Conservation (phyloP, 371 early-diverging fungal species). For the Circinella minor region DNA sequence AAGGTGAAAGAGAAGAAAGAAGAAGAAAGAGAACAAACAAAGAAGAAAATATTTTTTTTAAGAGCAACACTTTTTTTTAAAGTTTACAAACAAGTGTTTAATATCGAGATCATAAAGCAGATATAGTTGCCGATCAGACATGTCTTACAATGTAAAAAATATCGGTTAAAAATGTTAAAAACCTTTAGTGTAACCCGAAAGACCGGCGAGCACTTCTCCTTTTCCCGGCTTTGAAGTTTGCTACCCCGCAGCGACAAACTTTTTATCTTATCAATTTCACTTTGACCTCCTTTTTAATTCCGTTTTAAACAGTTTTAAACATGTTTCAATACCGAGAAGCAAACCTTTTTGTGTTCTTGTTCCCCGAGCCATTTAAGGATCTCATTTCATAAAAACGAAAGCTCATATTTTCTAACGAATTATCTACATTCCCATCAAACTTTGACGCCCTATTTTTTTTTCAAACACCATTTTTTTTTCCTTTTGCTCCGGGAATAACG, state of each 20-base stretch:
- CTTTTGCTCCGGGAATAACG: too few relatives aligned
- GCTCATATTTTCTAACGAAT: too few relatives aligned
- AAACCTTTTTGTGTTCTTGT: background rate
- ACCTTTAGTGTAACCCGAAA: slow-evolving; percentile 3
- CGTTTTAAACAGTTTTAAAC: slow-evolving; percentile 2
- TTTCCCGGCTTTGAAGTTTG: too few relatives aligned
- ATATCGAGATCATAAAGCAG: slow-evolving; percentile 17
- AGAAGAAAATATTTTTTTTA: slow-evolving; percentile 13
- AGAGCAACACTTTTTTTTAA: background rate
- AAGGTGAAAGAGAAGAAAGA: slow-evolving; percentile 1
- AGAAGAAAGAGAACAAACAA: slow-evolving; percentile 12
- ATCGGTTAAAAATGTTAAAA: slow-evolving; percentile 7
- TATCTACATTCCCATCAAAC: too few relatives aligned
- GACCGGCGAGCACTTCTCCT: background rate
- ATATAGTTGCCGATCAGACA: slow-evolving; percentile 15
- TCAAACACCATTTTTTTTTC: too few relatives aligned
- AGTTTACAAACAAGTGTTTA: slow-evolving; percentile 10
- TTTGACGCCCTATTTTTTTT: too few relatives aligned
- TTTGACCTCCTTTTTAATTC: background rate
- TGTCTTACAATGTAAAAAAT: slow-evolving; percentile 5
- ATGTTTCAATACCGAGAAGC: background rate
- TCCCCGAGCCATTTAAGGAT: too few relatives aligned
- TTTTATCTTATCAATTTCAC: background rate
- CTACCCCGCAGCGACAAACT: too few relatives aligned
- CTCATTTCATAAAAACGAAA: too few relatives aligned